phyloP scores from a whole-genome alignment of 1,284 basidiomycete species.

The Lentinus polychrous region DNA sequence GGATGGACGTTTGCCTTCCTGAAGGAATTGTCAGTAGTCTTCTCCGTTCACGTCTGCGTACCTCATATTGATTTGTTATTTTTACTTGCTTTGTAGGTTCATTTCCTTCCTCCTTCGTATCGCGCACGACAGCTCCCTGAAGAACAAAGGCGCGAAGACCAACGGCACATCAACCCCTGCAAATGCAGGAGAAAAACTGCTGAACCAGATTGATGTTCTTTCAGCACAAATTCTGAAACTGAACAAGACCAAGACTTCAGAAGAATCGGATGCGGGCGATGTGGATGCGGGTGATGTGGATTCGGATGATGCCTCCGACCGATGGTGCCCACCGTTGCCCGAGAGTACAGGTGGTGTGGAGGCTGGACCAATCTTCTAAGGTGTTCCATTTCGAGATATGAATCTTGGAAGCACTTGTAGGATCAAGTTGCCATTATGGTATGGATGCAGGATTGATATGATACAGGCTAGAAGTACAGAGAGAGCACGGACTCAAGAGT shows the following conservation, averaged over 20 bases:
- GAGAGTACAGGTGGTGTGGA: not conserved
- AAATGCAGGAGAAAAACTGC: conserved; percentile 10
- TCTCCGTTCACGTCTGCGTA: not conserved
- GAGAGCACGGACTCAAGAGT: not conserved
- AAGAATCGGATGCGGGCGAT: not conserved
- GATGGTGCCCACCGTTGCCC: not conserved
- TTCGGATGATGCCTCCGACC: not conserved
- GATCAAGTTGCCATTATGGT: not conserved
- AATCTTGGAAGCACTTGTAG: not conserved
- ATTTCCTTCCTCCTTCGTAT: conserved; percentile 23
- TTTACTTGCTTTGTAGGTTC: conserved; percentile 13
- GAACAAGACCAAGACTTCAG: not conserved
- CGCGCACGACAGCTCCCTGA: conserved; percentile 19
- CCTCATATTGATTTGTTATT: not conserved
- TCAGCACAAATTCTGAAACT: conserved; percentile 15
- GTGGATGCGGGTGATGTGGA: not conserved
- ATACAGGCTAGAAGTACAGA: too few relatives aligned
- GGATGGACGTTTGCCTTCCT: conserved; percentile 26
- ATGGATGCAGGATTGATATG: too few relatives aligned
- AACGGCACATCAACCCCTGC: not conserved
- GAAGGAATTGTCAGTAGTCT: conserved; percentile 22
- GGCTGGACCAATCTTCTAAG: not conserved
- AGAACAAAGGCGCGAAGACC: not conserved
- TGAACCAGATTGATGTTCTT: conserved; percentile 16
- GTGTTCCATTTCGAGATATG: not conserved